These are phyloP conservation scores for Posidonia australis DNA, from an alignment of 106 monocot species.

Conservation along the genomic window DNA sequence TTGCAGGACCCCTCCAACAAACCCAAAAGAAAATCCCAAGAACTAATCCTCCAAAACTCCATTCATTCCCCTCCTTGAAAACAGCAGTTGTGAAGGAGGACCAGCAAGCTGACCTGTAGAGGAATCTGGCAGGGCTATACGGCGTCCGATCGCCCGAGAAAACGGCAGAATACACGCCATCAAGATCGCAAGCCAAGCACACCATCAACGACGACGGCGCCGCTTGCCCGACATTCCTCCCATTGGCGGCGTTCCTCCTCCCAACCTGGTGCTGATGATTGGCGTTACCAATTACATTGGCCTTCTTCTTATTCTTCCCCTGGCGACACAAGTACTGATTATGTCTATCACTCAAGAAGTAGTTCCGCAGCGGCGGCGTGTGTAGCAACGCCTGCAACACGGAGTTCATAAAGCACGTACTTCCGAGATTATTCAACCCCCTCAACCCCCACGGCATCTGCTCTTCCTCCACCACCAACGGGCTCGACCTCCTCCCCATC, in stretches of 20 bases:
- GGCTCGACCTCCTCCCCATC: constrained; percentile 12
- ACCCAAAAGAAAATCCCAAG: neutral
- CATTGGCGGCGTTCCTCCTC: neutral
- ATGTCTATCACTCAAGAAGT: constrained; percentile 78
- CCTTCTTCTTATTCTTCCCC: constrained; percentile 30
- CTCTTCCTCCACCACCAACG: neutral
- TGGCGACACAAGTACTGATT: constrained; percentile 55
- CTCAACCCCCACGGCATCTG: constrained; percentile 46
- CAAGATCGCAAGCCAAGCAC: constrained; percentile 83
- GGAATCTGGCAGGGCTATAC: constrained; percentile 76
- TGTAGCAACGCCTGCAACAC: constrained; percentile 84
- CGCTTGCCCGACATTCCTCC: neutral
- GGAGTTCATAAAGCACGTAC: constrained; percentile 97
- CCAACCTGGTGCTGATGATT: constrained; percentile 7
- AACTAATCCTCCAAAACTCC: neutral
- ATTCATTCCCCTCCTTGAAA: neutral
- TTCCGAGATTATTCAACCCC: constrained; percentile 88
- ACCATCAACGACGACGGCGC: neutral
- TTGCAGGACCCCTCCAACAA: neutral
- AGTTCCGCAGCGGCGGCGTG: constrained; percentile 65
- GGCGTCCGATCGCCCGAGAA: constrained; percentile 73
- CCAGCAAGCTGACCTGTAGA: constrained; percentile 54
- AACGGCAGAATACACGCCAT: constrained; percentile 63
- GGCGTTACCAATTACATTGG: neutral
- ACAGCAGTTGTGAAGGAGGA: neutral